Evolutionary conservation across 345 rosid genomes (phyloP).

Genomic region (Pugionium cornutum): DNA sequence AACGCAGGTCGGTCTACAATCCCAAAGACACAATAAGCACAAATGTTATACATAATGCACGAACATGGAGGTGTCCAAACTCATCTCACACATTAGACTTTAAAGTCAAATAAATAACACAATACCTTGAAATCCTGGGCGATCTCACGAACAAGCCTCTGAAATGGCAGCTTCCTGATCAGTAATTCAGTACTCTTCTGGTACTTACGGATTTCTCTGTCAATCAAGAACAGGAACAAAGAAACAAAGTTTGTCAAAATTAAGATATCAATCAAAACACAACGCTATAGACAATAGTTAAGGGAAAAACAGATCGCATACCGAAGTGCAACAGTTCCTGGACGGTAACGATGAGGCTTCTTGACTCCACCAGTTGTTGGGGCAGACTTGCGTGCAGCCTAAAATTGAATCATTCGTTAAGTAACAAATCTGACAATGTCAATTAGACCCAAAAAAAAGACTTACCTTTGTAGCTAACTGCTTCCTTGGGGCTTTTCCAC

Average conservation of each 20-base stretch:
- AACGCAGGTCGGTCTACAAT: slow-evolving; percentile 74
- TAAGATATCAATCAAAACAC: background rate
- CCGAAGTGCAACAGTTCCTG: slow-evolving; percentile 97
- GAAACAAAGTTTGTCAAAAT: background rate
- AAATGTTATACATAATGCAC: too few relatives aligned
- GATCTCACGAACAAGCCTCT: slow-evolving; percentile 96
- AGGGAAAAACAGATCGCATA: background rate
- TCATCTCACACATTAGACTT: too few relatives aligned
- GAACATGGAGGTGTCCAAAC: too few relatives aligned
- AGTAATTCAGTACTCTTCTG: slow-evolving; percentile 97
- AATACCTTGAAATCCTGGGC: slow-evolving; percentile 81
- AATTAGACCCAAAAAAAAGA: background rate
- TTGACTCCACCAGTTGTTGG: slow-evolving; percentile 94
- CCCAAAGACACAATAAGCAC: background rate
- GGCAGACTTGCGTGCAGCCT: slow-evolving; percentile 98
- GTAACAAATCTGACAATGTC: background rate
- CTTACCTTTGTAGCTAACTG: slow-evolving; percentile 87
- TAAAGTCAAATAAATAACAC: background rate
- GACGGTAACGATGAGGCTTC: slow-evolving; percentile 93
- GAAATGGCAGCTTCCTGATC: slow-evolving; percentile 91
- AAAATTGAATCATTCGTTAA: background rate
- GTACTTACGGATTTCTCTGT: slow-evolving; percentile 90
- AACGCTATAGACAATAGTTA: background rate
- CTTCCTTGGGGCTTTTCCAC: slow-evolving; percentile 98
- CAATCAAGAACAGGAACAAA: background rate